A percentile compares a stretch with the other conserved stretches of the same genome.
Evolutionary conservation across 768 basidiomycete species (phyloP).

Genomic region (Tulasnella sp.): DNA sequence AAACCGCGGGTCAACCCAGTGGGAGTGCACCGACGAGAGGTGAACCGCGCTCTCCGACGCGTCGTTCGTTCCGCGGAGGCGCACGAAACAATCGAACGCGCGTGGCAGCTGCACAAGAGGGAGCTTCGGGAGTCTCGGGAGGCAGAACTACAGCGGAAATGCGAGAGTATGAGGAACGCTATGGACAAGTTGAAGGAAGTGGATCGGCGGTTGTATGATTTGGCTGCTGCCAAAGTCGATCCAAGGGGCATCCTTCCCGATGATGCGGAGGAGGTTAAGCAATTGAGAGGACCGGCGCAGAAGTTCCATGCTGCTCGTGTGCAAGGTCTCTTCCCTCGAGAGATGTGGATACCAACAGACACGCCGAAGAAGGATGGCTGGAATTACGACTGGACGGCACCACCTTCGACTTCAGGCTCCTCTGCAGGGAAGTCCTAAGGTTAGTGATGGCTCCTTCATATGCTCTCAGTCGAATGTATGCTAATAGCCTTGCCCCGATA

Average conservation of each 20-base stretch:
- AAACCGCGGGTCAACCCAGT: conserved; percentile 55
- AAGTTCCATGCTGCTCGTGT: conserved; percentile 53
- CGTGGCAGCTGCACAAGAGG: conserved; percentile 74
- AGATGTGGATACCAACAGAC: conserved; percentile 74
- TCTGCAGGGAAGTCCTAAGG: not conserved
- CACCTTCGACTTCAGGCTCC: conserved; percentile 17
- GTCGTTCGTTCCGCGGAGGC: conserved; percentile 86
- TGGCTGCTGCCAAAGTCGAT: conserved; percentile 37
- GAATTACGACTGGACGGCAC: conserved; percentile 77
- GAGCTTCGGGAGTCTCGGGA: conserved; percentile 59
- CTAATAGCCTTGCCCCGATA: not conserved
- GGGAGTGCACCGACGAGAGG: conserved; percentile 76
- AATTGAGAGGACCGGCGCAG: conserved; percentile 51
- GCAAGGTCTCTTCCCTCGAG: conserved; percentile 65
- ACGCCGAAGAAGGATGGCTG: conserved; percentile 72
- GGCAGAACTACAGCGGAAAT: conserved; percentile 63
- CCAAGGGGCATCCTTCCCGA: conserved; percentile 49
- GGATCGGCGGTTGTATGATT: conserved; percentile 16
- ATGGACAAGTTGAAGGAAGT: conserved; percentile 62
- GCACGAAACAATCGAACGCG: conserved; percentile 84
- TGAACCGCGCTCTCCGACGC: conserved; percentile 58
- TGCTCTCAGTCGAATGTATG: not conserved
- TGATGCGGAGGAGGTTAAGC: conserved; percentile 50
- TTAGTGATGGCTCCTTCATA: not conserved
- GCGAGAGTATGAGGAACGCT: conserved; percentile 66